Percentiles rank a stretch among this genome's conserved stretches.
Evolutionary conservation across 2,329 filamentous ascomycete species (phyloP).

Genomic region (Periconia digitata): DNA sequence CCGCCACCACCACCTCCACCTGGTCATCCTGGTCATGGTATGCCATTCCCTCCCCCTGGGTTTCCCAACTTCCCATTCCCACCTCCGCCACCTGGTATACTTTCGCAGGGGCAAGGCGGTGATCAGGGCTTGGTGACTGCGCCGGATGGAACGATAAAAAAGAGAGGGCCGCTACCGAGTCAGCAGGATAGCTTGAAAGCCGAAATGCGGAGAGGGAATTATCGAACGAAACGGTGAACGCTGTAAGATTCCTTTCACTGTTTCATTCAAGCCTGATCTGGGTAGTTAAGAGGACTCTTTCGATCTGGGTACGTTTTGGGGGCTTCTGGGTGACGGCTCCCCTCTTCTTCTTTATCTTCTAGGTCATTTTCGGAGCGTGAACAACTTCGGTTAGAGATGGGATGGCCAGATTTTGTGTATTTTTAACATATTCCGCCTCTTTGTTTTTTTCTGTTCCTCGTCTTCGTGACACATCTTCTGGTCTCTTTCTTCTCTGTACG

Average conservation of each 20-base stretch:
- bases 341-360: no score
- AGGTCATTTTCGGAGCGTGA: no score
- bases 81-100: constrained; percentile 26
- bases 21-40: constrained; percentile 7
- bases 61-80: constrained; percentile 14
- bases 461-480: no score
- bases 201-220: constrained; percentile 67
- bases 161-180: constrained; percentile 72
- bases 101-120: constrained; percentile 30
- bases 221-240: constrained; percentile 29
- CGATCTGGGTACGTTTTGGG: no score
- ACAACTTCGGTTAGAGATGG: no score
- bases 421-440: no score
- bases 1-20: constrained; percentile 9
- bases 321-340: no score
- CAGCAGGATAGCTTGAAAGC: constrained; percentile 79
- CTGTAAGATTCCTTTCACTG: not conserved
- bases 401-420: no score
- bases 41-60: constrained; percentile 21
- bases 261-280: not conserved
- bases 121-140: constrained; percentile 29
- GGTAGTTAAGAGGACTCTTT: no score
- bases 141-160: constrained; percentile 45
- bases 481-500: no score
- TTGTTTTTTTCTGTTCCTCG: no score